phyloP scores from a whole-genome alignment of 768 basidiomycete genomes.

The Phaffia tasmanica region DNA sequence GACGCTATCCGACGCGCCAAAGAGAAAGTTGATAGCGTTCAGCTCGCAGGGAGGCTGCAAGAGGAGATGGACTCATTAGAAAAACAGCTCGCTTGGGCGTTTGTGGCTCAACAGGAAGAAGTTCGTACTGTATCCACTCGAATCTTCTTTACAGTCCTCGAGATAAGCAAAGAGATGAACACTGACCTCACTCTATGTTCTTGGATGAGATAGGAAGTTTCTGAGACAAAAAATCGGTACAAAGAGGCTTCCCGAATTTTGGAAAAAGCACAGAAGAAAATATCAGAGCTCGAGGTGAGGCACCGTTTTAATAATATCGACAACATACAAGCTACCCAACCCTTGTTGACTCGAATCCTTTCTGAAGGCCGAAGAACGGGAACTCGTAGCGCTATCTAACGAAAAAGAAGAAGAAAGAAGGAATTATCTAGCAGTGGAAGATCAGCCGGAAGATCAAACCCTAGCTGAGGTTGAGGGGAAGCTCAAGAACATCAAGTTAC shows the following conservation, averaged over 20 bases:
- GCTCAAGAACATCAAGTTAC: conserved; percentile 21
- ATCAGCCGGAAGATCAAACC: conserved; percentile 7
- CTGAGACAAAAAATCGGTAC: not conserved
- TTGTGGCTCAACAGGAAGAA: conserved; percentile 58
- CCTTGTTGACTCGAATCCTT: too few species aligned
- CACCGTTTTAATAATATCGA: too few species aligned
- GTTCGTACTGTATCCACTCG: conserved; percentile 35
- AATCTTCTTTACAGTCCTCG: too few species aligned
- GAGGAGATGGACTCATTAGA: conserved; percentile 58
- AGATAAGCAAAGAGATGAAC: too few species aligned
- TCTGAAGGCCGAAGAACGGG: too few species aligned
- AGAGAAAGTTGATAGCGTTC: conserved; percentile 57
- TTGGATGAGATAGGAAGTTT: too few species aligned
- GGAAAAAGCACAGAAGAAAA: not conserved
- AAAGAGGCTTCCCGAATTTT: not conserved
- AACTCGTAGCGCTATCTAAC: too few species aligned
- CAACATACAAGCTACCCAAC: too few species aligned
- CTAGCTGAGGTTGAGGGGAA: conserved; percentile 2
- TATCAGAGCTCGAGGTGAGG: too few species aligned
- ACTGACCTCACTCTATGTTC: too few species aligned
- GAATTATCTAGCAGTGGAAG: conserved; percentile 29
- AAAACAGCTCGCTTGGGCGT: conserved; percentile 78
- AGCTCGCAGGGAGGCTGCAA: conserved; percentile 60
- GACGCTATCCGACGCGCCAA: conserved; percentile 49
- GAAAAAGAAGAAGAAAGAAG: conserved; percentile 25